Evolutionary conservation across 257 asterid genomes (phyloP).

Genomic region (Solanum gandarillasii): DNA sequence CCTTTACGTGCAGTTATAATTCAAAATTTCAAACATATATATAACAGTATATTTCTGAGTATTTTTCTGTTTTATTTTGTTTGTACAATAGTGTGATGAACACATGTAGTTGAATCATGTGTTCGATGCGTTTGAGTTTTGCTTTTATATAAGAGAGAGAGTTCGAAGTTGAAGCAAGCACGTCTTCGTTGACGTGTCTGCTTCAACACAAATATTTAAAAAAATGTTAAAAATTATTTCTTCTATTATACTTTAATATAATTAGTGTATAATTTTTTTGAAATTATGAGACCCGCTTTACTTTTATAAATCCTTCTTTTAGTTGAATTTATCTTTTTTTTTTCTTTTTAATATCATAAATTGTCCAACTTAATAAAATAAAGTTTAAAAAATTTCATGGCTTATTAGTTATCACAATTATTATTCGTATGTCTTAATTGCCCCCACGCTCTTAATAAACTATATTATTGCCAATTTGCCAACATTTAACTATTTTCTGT

Average conservation of each 20-base stretch:
- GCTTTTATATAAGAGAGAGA: no score
- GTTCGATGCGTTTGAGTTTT: background rate
- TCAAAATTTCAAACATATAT: background rate
- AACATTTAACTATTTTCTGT: background rate
- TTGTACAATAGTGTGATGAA: background rate
- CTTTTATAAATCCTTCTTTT: background rate
- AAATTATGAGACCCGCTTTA: no score
- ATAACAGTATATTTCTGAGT: background rate
- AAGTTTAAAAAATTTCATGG: background rate
- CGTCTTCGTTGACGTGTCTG: no score
- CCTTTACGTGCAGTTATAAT: background rate
- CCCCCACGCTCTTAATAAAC: slow-evolving; percentile 54
- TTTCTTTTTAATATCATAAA: background rate
- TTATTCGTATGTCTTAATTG: slow-evolving; percentile 28
- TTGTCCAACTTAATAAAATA: background rate
- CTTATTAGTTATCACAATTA: background rate
- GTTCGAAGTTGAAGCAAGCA: no score
- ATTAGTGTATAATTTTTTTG: no score
- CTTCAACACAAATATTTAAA: no score
- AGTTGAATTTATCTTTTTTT: background rate
- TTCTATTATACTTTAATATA: no score
- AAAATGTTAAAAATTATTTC: background rate
- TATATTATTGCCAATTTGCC: slow-evolving; percentile 47
- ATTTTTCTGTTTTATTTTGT: background rate
- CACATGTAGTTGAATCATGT: background rate